A percentile compares a stretch with the other conserved stretches of the same genome.
These are phyloP conservation scores for Caryopteris hybrid DNA, from an alignment of 305 asterid genomes.

Conservation along the genomic window DNA sequence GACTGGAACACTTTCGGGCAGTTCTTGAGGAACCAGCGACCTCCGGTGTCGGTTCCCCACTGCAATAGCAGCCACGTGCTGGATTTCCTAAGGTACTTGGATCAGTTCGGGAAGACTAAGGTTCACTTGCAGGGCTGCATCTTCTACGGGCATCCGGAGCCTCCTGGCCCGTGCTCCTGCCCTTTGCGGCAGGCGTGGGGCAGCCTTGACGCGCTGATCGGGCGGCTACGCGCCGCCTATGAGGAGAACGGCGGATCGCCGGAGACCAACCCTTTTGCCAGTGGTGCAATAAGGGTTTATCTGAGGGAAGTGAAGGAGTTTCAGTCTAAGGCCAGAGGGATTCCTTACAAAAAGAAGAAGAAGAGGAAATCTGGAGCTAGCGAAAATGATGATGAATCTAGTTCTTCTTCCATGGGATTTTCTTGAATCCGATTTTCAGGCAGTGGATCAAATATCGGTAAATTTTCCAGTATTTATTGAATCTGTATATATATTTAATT, in stretches of 20 bases:
- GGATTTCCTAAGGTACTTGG: conserved; percentile 49
- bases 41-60: conserved; percentile 41
- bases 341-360: conserved; percentile 60
- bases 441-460: conserved; percentile 1
- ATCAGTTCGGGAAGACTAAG: conserved; percentile 69
- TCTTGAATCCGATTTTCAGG: conserved; percentile 17
- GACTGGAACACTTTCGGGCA: conserved; percentile 80
- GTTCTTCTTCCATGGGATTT: conserved; percentile 32
- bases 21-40: conserved; percentile 51
- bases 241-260: conserved; percentile 73
- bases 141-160: conserved; percentile 73
- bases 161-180: conserved; percentile 67
- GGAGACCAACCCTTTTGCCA: conserved; percentile 64
- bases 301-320: conserved; percentile 57
- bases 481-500: too few relatives aligned
- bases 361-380: background rate
- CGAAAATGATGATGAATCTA: conserved; percentile 22
- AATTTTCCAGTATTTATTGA: background rate
- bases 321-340: conserved; percentile 67
- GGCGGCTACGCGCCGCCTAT: conserved; percentile 60
- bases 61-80: conserved; percentile 57
- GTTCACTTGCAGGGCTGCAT: conserved; percentile 59
- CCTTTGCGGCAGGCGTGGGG: conserved; percentile 76
- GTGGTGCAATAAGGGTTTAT: conserved; percentile 49
- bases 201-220: conserved; percentile 61